Base-by-base conservation (phyloP, 768 basidiomycete species). In the Trametes gibbosa region DNA sequence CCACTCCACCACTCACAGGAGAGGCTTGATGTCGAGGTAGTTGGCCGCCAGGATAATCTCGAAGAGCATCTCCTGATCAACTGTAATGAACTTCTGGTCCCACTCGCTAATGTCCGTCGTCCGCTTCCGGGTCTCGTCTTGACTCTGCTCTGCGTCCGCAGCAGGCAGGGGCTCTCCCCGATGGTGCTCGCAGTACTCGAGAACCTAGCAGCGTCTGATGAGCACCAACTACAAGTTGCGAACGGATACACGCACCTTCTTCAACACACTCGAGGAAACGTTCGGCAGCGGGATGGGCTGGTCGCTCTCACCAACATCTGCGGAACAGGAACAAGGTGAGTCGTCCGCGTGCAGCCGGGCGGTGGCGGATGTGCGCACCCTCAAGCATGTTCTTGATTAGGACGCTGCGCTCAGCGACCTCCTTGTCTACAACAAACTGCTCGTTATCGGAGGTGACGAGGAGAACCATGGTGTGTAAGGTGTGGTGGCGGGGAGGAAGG, bases 341-440 rank as follows among this genome's bases (percentile, higher is more conserved):
- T 42, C 41, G 42, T 10, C n/a, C 16, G 7, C 16, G 56, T 54
- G 45, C 53, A 27, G 19, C 34, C 53, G 58, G 49, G 48, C 21
- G 63, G 56, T 50, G 52, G 58, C 58, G 50, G 37, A 45, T 47
- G 39, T 7, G 67, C 78, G 40, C 57, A 92, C 97, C 97, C 77
- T 98, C 97, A 53, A 98, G 89, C 97, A 99, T 98, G 81, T 97
- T 96, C 82, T 96, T 97, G 76, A 99, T 97, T 68, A 99, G 84
- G 10, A 96, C 94, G 63, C 86, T 89, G 73, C 97, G 91, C 78
- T 95, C 92, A 56, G 93, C 93, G 56, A 99, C 92, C 56, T 95
- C 91, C 75, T 88, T 92, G 72, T 98, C 95, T 64, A 95, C 90
- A 52, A 83, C 81, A 78, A 96, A 99, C 63, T 89, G 85, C 76